Percentiles rank a stretch among this genome's conserved stretches.
Conservation (phyloP, 202 grass and related monocot genomes). For the Cymbopogon flexuosus region DNA sequence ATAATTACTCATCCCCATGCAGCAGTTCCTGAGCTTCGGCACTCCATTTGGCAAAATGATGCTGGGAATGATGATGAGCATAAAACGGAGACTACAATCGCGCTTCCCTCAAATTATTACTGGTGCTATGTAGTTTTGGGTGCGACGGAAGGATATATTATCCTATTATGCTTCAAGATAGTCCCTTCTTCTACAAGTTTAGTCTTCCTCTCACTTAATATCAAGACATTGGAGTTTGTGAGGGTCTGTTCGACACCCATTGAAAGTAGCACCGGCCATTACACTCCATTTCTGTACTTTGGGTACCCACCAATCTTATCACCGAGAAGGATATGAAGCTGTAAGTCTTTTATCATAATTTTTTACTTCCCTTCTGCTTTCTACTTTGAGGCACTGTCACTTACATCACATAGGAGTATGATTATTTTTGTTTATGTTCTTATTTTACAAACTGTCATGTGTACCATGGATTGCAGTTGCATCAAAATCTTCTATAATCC, state of each 20-base stretch:
- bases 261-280: background rate
- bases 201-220: background rate
- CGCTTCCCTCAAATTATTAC: background rate
- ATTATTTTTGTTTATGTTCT: background rate
- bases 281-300: background rate
- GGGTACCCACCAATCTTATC: background rate
- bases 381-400: background rate
- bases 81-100: background rate
- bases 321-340: background rate
- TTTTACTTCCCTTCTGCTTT: background rate
- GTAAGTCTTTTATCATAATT: background rate
- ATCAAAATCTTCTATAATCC: background rate
- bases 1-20: background rate
- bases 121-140: background rate
- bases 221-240: slow-evolving; percentile 6
- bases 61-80: background rate
- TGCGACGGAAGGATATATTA: background rate
- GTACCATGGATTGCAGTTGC: too few species aligned
- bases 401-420: background rate
- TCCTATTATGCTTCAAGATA: background rate
- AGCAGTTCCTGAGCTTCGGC: too few species aligned
- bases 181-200: fast-evolving
- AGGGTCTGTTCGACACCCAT: background rate
- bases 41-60: background rate
- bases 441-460: background rate